Percentiles rank a stretch among this genome's conserved stretches.
Conservation (phyloP, 345 rosid genomes). For the Fremontodendron californicum region DNA sequence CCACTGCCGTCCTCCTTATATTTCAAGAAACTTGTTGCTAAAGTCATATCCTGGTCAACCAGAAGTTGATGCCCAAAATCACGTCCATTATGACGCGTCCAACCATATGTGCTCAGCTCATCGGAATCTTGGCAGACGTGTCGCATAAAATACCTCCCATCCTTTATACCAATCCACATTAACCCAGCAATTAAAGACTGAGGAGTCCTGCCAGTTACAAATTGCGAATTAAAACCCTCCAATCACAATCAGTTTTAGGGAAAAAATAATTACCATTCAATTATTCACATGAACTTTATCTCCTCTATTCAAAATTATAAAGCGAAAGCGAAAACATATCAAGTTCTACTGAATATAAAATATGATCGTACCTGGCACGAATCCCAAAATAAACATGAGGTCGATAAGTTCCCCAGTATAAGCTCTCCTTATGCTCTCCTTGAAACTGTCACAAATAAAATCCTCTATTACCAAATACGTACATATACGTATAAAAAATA, state of each 20-base stretch:
- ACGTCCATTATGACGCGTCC: constrained; percentile 83
- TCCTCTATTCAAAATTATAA: background rate
- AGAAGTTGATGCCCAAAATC: constrained; percentile 79
- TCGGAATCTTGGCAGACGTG: constrained; percentile 82
- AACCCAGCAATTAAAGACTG: constrained; percentile 74
- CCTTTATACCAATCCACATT: constrained; percentile 87
- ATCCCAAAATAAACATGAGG: constrained; percentile 85
- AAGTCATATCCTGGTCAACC: constrained; percentile 58
- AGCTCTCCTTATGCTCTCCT: constrained; percentile 78
- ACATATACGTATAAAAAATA: background rate
- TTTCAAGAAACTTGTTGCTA: constrained; percentile 80
- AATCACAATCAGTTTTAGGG: background rate
- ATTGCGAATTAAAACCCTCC: constrained; percentile 11
- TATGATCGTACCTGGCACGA: constrained; percentile 57
- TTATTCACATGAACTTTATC: background rate
- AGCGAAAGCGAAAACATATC: background rate
- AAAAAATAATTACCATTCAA: background rate
- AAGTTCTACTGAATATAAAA: background rate
- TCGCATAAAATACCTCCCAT: constrained; percentile 58
- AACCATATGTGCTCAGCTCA: constrained; percentile 67
- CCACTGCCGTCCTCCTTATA: constrained; percentile 62
- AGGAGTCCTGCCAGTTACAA: constrained; percentile 57
- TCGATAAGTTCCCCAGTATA: constrained; percentile 91
- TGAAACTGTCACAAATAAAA: constrained; percentile 51
- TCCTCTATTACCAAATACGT: constrained; percentile 4